phyloP scores from a whole-genome alignment of 1,284 basidiomycete species.

The Ceratobasidium sp. region DNA sequence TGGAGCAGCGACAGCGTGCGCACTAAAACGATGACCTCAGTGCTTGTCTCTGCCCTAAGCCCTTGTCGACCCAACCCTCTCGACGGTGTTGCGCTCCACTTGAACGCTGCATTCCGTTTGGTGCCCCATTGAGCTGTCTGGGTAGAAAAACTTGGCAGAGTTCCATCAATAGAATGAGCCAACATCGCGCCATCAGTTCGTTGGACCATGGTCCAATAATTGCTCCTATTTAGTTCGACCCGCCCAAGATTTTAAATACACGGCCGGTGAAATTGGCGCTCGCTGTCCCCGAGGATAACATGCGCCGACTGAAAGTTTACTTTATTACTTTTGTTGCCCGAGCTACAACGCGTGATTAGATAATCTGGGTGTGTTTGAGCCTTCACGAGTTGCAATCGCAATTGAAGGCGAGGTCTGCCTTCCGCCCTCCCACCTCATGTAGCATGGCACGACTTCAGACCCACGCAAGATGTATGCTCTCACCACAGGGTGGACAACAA shows the following conservation, averaged over 20 bases:
- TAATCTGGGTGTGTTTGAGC: too few relatives aligned
- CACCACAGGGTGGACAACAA: neutral
- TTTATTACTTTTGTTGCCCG: too few relatives aligned
- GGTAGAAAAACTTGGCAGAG: conserved; percentile 1
- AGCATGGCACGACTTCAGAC: neutral
- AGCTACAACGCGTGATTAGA: neutral
- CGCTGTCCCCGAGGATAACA: neutral
- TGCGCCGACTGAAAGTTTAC: neutral
- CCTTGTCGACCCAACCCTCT: too few relatives aligned
- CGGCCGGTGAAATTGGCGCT: neutral
- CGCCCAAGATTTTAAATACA: conserved; percentile 12
- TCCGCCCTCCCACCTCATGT: conserved; percentile 1
- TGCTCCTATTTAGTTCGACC: too few relatives aligned
- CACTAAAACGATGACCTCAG: conserved; percentile 1
- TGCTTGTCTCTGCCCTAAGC: neutral
- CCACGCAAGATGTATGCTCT: neutral
- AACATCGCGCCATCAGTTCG: conserved; percentile 2
- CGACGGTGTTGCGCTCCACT: neutral
- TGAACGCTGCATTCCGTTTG: neutral
- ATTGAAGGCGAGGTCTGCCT: neutral
- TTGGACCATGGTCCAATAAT: neutral
- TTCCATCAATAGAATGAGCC: conserved; percentile 8
- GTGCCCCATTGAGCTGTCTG: neutral
- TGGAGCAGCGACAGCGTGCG: neutral
- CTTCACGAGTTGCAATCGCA: neutral